Base-by-base conservation (phyloP, 495 filamentous ascomycete genomes). In the Parathielavia appendiculata region DNA sequence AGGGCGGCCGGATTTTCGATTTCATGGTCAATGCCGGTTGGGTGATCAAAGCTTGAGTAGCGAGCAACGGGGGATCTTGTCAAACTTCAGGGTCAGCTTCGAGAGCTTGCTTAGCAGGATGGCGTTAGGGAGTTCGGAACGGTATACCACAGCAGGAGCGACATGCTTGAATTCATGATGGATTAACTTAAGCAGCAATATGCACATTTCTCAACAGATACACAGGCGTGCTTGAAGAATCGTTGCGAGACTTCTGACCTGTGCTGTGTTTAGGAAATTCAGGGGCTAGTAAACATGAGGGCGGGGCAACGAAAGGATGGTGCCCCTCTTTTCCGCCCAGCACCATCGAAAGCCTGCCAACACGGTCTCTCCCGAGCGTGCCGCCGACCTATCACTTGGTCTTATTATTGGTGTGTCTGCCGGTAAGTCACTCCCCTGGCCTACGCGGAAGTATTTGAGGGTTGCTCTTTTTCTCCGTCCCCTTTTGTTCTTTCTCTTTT, bases 1-100 rank as follows among this genome's bases (percentile, higher is more conserved):
- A 82, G 63, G 79, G 78, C 1, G 76, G 77, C 43, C 82, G 87
- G 61, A 83, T 97, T 45, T 96, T 90, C 68, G 93, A 97, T 65
- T 98, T 97, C 70, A 92, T 96, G 75, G 88, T 93, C 34, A 86
- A 91, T 66, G 86, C 83, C 44, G 93, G 93, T 10, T 97, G 93
- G 93, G 88, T 97, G 56, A 85, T 81, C 34, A 95, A 92, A 75
- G 78, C 78, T 8, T 82, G 70, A 66, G 56, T 23, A n/a, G 13
- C 1, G 26, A 26, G 22, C 26, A 19, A 35, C 30, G 13, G 35
- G n/a, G 39, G 36, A 26, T 56, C 36, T 44, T 34, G 41, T n/a
- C 20, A 11, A 19, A 6, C 1, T 14, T 8, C 10, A 6, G 22
- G 3, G 51, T 11, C 14, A 16, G n/a, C 4, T 51, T 43, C 26